These are phyloP conservation scores for Exsudoporus frostii DNA, from an alignment of 768 basidiomycete genomes.

Conservation along the genomic window DNA sequence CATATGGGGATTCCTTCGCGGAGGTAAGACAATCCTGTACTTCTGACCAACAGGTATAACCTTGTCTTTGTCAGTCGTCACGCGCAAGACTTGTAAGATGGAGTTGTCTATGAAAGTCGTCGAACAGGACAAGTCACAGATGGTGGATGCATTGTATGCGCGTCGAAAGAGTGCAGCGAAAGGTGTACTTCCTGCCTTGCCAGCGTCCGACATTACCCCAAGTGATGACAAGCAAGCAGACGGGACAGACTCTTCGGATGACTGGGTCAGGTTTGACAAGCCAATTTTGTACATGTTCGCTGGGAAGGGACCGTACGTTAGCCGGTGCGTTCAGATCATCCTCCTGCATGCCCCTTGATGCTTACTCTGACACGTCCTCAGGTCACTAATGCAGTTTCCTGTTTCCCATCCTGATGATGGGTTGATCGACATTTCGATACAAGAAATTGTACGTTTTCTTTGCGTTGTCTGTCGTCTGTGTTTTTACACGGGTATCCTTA, in stretches of 20 bases:
- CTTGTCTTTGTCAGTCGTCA: slow-evolving; percentile 43
- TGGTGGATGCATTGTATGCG: slow-evolving; percentile 52
- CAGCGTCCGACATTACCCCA: slow-evolving; percentile 10
- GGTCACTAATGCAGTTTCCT: slow-evolving; percentile 81
- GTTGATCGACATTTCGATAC: slow-evolving; percentile 65
- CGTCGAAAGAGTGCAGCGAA: slow-evolving; percentile 29
- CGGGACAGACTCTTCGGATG: slow-evolving; percentile 39
- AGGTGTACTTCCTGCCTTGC: slow-evolving; percentile 4
- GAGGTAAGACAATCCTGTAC: slow-evolving; percentile 41
- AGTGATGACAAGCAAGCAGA: slow-evolving; percentile 13
- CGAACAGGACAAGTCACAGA: slow-evolving; percentile 66
- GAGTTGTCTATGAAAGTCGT: slow-evolving; percentile 68
- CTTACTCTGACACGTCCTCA: slow-evolving; percentile 21
- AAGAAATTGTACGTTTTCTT: slow-evolving; percentile 50
- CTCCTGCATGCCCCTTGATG: not conserved
- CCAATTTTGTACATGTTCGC: slow-evolving; percentile 70
- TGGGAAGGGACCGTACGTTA: slow-evolving; percentile 77
- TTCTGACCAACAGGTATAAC: not conserved
- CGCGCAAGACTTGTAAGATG: slow-evolving; percentile 62
- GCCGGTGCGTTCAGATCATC: slow-evolving; percentile 39
- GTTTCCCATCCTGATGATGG: slow-evolving; percentile 79
- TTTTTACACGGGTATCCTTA: slow-evolving; percentile 10
- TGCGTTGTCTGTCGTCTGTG: not conserved
- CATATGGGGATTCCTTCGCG: slow-evolving; percentile 65
- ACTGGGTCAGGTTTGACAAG: slow-evolving; percentile 70